Conservation (phyloP, 371 early-diverging fungal species). For the Apophysomyces trapeziformis region DNA sequence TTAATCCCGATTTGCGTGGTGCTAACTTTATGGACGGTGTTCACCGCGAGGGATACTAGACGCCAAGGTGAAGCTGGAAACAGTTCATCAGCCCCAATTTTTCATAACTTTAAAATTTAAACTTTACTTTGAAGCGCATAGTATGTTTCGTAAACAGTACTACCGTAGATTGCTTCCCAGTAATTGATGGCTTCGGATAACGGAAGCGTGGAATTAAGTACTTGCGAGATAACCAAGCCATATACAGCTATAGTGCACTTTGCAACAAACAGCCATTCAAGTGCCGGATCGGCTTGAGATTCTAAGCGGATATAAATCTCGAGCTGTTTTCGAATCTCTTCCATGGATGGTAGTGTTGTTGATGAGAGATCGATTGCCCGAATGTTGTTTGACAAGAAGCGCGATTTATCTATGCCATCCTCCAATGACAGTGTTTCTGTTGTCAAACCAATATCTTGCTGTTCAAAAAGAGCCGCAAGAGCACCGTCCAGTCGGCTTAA, state of each 20-base stretch:
- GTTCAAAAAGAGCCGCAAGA: constrained; percentile 17
- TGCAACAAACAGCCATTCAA: constrained; percentile 61
- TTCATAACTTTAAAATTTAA: neutral
- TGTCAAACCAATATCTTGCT: constrained; percentile 12
- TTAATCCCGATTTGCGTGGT: constrained; percentile 24
- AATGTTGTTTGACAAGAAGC: constrained; percentile 33
- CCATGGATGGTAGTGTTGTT: constrained; percentile 21
- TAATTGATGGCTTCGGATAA: constrained; percentile 69
- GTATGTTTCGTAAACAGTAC: constrained; percentile 43
- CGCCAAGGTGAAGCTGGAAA: constrained; percentile 54
- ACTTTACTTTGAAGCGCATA: constrained; percentile 67
- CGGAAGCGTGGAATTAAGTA: constrained; percentile 68
- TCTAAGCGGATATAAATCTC: constrained; percentile 21
- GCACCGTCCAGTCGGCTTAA: constrained; percentile 20
- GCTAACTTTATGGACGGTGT: constrained; percentile 21
- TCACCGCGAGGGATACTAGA: constrained; percentile 33
- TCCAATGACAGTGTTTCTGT: constrained; percentile 14
- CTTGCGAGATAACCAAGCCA: constrained; percentile 59
- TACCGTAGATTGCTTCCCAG: constrained; percentile 69
- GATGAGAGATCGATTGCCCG: constrained; percentile 37
- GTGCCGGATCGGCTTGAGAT: constrained; percentile 17
- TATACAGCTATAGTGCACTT: constrained; percentile 65
- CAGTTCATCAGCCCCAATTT: neutral
- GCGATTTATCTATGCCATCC: constrained; percentile 18
- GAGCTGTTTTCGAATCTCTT: constrained; percentile 24